Percentiles rank a stretch among this genome's conserved stretches.
phyloP scores from a whole-genome alignment of 176 grass and related monocot genomes.

The Neostapfia colusana region DNA sequence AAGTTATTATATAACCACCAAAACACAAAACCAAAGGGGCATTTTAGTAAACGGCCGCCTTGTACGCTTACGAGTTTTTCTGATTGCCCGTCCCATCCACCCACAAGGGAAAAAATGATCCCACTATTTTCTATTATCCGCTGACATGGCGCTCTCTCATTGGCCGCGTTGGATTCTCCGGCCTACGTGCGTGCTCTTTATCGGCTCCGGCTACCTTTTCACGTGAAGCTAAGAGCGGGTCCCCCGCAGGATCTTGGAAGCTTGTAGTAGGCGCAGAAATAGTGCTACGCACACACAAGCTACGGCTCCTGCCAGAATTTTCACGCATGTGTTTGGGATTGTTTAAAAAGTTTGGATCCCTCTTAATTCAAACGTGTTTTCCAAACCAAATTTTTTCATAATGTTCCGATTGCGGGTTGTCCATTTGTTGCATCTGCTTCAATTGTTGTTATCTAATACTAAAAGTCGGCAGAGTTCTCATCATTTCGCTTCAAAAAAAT shows the following conservation, averaged over 20 bases:
- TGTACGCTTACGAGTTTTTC: not conserved
- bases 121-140: conserved; percentile 46
- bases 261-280: conserved; percentile 11
- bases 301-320: not conserved
- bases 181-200: conserved; percentile 43
- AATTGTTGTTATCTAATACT: not conserved
- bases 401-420: too few species aligned
- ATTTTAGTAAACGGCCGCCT: conserved; percentile 30
- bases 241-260: conserved; percentile 54
- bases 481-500: too few species aligned
- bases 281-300: conserved; percentile 16
- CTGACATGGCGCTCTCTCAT: conserved; percentile 41
- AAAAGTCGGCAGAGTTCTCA: not conserved
- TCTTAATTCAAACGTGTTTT: not conserved
- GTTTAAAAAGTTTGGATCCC: not conserved
- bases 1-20: conserved; percentile 9
- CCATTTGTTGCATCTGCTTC: too few species aligned
- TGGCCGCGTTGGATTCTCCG: conserved; percentile 35
- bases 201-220: conserved; percentile 34
- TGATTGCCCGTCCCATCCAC: conserved; percentile 46
- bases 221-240: conserved; percentile 39
- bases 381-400: not conserved
- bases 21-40: not conserved
- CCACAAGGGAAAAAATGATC: conserved; percentile 29
- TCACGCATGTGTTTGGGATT: too few species aligned